These are phyloP conservation scores for Verticillium zaregamsianum DNA, from an alignment of 2,329 filamentous ascomycete species.

Conservation along the genomic window DNA sequence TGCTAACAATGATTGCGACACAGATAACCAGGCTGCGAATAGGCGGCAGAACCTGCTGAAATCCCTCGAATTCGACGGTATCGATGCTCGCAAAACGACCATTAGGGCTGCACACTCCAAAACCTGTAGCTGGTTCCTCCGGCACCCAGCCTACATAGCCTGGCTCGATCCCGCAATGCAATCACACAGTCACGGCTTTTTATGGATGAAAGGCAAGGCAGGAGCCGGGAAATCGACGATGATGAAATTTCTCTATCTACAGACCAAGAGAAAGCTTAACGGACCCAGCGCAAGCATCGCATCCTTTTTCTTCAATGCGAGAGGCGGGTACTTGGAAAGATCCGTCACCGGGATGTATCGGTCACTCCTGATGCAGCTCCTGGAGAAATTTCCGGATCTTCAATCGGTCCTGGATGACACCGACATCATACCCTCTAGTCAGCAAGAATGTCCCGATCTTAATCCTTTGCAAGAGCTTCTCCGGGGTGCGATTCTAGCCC, in stretches of 20 bases:
- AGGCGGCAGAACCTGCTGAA: slow-evolving; percentile 3
- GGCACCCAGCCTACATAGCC: not conserved
- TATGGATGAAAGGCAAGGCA: slow-evolving; percentile 3
- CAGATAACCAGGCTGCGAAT: not conserved
- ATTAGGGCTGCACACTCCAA: slow-evolving; percentile 9
- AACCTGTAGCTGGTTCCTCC: slow-evolving; percentile 17
- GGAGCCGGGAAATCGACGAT: slow-evolving; percentile 3
- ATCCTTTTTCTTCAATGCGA: slow-evolving; percentile 11
- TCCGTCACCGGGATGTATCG: slow-evolving; percentile 7
- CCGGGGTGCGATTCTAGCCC: not conserved
- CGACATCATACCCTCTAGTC: not conserved
- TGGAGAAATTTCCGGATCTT: not conserved
- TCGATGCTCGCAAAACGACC: slow-evolving; percentile 7
- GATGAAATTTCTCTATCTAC: not conserved
- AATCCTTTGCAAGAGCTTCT: slow-evolving; percentile 2
- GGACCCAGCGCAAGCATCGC: not conserved
- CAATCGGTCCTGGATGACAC: not conserved
- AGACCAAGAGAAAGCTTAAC: not conserved
- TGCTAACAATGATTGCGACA: no score
- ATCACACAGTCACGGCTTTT: not conserved
- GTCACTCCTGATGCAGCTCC: slow-evolving; percentile 4
- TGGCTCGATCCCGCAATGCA: slow-evolving; percentile 6
- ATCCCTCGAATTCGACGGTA: slow-evolving; percentile 9
- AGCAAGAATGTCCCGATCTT: not conserved
- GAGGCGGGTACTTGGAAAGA: slow-evolving; percentile 7